Evolutionary conservation across 805 yeast genomes (phyloP).

Genomic region (Teunomyces tritomae): DNA sequence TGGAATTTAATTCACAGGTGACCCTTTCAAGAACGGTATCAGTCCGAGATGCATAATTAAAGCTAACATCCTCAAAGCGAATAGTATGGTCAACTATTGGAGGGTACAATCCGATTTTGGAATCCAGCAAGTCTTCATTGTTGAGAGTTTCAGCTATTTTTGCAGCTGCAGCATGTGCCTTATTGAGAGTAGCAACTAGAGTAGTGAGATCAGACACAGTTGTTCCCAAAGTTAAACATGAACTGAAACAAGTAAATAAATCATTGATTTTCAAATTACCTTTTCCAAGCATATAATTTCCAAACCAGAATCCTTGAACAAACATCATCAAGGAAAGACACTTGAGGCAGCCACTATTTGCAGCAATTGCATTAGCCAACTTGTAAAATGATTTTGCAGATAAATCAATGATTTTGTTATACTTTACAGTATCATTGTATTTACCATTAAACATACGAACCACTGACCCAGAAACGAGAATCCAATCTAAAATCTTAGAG

Average conservation of each 20-base stretch:
- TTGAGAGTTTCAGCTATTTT: conserved; percentile 43
- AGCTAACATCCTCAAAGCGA: conserved; percentile 44
- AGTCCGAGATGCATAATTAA: conserved; percentile 61
- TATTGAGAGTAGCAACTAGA: conserved; percentile 60
- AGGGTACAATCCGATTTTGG: conserved; percentile 12
- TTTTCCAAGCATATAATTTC: conserved; percentile 58
- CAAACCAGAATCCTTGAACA: conserved; percentile 93
- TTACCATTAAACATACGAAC: conserved; percentile 64
- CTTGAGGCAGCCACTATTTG: conserved; percentile 58
- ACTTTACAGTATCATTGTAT: conserved; percentile 45
- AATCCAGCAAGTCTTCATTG: background rate
- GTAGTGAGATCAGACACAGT: conserved; percentile 54
- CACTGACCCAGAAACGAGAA: conserved; percentile 54
- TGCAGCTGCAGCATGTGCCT: conserved; percentile 66
- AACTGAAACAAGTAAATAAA: conserved; percentile 78
- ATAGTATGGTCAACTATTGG: conserved; percentile 7
- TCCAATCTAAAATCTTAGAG: conserved; percentile 69
- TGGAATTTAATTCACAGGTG: conserved; percentile 43
- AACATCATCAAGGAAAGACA: conserved; percentile 68
- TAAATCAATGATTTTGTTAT: conserved; percentile 33
- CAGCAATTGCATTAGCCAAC: conserved; percentile 46
- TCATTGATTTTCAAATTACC: conserved; percentile 55
- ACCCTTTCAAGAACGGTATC: conserved; percentile 48
- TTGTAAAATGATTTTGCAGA: conserved; percentile 41
- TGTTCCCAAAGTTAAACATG: conserved; percentile 73